Conservation (phyloP, 2,329 filamentous ascomycete genomes). For the Aspergillus transmontanensis region DNA sequence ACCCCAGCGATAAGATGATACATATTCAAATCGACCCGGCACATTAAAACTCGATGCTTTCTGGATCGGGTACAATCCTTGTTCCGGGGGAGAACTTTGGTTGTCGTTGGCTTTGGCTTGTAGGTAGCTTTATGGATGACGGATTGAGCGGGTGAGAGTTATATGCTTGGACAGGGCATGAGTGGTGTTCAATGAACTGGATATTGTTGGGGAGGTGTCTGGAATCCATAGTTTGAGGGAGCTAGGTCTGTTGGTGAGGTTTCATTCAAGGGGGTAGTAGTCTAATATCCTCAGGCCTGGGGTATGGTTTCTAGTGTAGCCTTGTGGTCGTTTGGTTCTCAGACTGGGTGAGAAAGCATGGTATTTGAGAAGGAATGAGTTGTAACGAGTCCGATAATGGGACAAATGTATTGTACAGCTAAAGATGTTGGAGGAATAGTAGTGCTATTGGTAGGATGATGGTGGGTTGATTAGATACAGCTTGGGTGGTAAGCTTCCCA, state of each 20-base stretch:
- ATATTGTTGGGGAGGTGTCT: neutral
- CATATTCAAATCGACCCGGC: neutral
- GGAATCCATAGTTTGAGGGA: neutral
- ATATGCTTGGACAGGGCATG: too few species aligned
- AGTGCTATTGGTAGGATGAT: neutral
- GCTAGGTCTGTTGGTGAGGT: neutral
- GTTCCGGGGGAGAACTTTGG: neutral
- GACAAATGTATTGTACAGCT: neutral
- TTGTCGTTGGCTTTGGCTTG: neutral
- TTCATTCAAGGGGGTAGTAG: too few species aligned
- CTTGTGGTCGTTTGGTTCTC: neutral
- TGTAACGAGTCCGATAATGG: neutral
- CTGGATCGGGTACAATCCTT: neutral
- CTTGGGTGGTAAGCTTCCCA: conserved; percentile 41
- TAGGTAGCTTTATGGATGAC: neutral
- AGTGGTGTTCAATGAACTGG: neutral
- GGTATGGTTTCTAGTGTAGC: neutral
- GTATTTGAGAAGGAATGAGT: neutral
- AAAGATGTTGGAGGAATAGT: neutral
- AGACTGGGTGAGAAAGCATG: neutral
- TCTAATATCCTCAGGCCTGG: too few species aligned
- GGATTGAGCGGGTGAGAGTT: too few species aligned
- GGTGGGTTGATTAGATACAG: conserved; percentile 23
- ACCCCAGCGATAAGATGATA: neutral
- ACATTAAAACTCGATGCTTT: neutral